Base-by-base conservation (phyloP, 1,284 basidiomycete species). In the Naganishia sp. region DNA sequence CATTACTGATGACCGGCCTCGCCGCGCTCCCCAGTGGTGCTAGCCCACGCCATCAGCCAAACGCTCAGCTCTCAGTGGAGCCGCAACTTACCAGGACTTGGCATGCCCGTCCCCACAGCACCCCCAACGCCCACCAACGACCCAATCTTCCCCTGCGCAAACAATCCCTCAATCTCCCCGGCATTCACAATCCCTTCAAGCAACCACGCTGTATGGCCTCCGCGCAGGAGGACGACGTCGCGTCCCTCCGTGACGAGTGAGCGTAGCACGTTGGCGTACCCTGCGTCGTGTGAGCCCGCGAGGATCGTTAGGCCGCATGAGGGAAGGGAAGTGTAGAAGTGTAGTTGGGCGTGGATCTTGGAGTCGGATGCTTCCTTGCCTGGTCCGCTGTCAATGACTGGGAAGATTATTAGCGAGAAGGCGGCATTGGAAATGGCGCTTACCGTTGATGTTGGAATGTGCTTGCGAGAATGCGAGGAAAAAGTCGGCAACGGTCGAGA, bases 341-440 rank as follows among this genome's bases (percentile, higher is more conserved):
- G 84, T 45, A 92, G 78, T 74, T 89, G 86, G 75, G 90, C 90
- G 82, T 84, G 85, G 68, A 93, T 88, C 78, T 92, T 93, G 31
- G 82, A 80, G 72, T 87, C 86, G 7, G 84, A 81, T 7, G 83
- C 83, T 65, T 88, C 87, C 72, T 85, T 86, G 63, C 84, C 84
- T 63, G 82, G 81, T 23, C 88, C 88, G 46, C 87, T 87, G 73
- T 92, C 90, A 67, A 90, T 83, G 66, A 88, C 81, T 67, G 82
- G 41, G 35, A 13, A 11, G n/a, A 7, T 6, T 10, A 32, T 31
- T 15, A 3, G 28, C 4, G n/a, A 32, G 10, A 25, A 28, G 28
- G 28, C 28, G 28, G 5, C 3, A 28, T 28, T 3, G 2, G 3
- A 5, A 28, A 28, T 2, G 43, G 11, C 32, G 70, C 75, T 51